phyloP scores from a whole-genome alignment of 2,329 filamentous ascomycete species.

The Endoconidiophora laricicola region DNA sequence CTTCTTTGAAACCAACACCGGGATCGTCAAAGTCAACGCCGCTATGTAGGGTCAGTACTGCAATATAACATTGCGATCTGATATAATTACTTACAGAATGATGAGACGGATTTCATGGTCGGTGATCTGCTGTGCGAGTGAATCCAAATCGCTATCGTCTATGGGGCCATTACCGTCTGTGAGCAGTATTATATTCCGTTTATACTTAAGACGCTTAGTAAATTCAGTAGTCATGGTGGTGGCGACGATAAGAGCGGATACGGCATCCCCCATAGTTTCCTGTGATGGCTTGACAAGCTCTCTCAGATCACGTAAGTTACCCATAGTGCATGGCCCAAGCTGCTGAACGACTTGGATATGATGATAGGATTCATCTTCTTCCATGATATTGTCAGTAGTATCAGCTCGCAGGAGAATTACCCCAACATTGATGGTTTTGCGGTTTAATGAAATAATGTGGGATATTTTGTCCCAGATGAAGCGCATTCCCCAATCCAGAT shows the following conservation, averaged over 20 bases:
- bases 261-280: slow-evolving; percentile 58
- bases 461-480: slow-evolving; percentile 88
- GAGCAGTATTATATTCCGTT: slow-evolving; percentile 64
- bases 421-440: slow-evolving; percentile 54
- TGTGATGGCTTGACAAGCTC: slow-evolving; percentile 47
- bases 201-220: slow-evolving; percentile 70
- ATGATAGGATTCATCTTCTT: slow-evolving; percentile 55
- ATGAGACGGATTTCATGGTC: slow-evolving; percentile 61
- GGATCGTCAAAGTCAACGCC: slow-evolving; percentile 88
- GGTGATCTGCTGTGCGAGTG: slow-evolving; percentile 59
- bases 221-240: slow-evolving; percentile 69
- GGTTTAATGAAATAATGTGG: slow-evolving; percentile 49
- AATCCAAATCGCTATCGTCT: slow-evolving; percentile 42
- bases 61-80: not conserved
- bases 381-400: slow-evolving; percentile 51
- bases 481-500: slow-evolving; percentile 76
- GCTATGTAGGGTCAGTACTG: slow-evolving; percentile 23
- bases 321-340: slow-evolving; percentile 43
- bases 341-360: slow-evolving; percentile 70
- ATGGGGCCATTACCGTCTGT: slow-evolving; percentile 65
- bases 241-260: slow-evolving; percentile 75
- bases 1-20: slow-evolving; percentile 83
- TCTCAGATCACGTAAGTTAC: slow-evolving; percentile 49
- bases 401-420: slow-evolving; percentile 74
- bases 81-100: slow-evolving; percentile 44